These are phyloP conservation scores for Globisporangium perplexum DNA, from an alignment of 352 stramenopile species.

Conservation along the genomic window DNA sequence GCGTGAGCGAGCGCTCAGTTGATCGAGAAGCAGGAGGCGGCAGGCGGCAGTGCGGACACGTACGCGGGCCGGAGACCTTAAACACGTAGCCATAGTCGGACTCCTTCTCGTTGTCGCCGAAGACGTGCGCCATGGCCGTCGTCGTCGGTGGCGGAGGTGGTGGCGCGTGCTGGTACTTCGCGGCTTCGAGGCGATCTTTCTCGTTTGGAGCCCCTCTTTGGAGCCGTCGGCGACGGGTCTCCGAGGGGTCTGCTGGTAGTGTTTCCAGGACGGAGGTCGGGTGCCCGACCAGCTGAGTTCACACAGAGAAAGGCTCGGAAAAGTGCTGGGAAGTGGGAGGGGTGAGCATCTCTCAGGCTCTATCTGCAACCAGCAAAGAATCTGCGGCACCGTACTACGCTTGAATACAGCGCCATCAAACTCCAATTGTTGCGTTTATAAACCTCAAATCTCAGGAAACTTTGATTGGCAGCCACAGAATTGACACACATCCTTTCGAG, in stretches of 20 bases:
- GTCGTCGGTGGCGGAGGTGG: not conserved
- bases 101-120: constrained; percentile 84
- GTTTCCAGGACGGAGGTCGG: constrained; percentile 3
- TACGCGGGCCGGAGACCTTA: constrained; percentile 97
- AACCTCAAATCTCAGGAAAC: not conserved
- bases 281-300: not conserved
- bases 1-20: too few relatives aligned
- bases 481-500: not conserved
- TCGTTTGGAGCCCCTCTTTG: not conserved
- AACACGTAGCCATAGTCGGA: constrained; percentile 99
- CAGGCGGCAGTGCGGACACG: too few relatives aligned
- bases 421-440: not conserved
- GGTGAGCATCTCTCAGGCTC: not conserved
- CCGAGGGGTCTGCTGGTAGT: not conserved
- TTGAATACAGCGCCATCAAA: not conserved
- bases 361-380: not conserved
- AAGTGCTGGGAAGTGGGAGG: not conserved
- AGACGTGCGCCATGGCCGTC: constrained; percentile 70
- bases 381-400: not conserved
- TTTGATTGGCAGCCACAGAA: not conserved
- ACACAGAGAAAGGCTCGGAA: not conserved
- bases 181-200: constrained; percentile 5
- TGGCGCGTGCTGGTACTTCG: too few relatives aligned
- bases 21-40: too few relatives aligned
- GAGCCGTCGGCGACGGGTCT: not conserved